A percentile compares a stretch with the other conserved stretches of the same genome.
These are phyloP conservation scores for Coemansia sp. DNA, from an alignment of 192 early-diverging fungal genomes.

Conservation along the genomic window DNA sequence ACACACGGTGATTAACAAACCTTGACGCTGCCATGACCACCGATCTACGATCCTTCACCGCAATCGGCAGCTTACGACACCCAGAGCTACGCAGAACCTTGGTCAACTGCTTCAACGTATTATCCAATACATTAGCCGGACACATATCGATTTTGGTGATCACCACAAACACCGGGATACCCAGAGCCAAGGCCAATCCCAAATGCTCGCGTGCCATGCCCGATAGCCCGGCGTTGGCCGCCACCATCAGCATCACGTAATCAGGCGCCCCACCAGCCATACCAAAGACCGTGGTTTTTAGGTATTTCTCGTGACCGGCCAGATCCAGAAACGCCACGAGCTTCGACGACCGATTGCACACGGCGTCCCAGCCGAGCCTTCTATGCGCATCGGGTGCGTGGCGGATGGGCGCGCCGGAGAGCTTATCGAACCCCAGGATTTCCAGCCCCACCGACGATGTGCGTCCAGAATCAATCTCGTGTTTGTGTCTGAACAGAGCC, in stretches of 20 bases:
- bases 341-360: slow-evolving; percentile 76
- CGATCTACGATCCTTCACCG: slow-evolving; percentile 72
- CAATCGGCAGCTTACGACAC: slow-evolving; percentile 90
- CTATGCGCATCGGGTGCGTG: slow-evolving; percentile 33
- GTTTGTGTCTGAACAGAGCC: slow-evolving; percentile 87
- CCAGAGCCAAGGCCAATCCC: slow-evolving; percentile 82
- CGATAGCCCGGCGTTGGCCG: slow-evolving; percentile 83
- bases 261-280: slow-evolving; percentile 91
- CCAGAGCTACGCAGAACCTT: slow-evolving; percentile 85
- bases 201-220: slow-evolving; percentile 96
- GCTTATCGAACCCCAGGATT: slow-evolving; percentile 81
- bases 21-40: slow-evolving; percentile 77
- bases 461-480: slow-evolving; percentile 87
- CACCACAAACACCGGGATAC: slow-evolving; percentile 87
- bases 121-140: slow-evolving; percentile 78
- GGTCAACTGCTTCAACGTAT: slow-evolving; percentile 79
- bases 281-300: slow-evolving; percentile 95
- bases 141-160: slow-evolving; percentile 97
- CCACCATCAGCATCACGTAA: slow-evolving; percentile 89
- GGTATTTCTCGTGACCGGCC: slow-evolving; percentile 93
- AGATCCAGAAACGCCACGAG: slow-evolving; percentile 69
- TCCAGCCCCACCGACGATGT: slow-evolving; percentile 89
- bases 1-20: slow-evolving; percentile 87
- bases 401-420: slow-evolving; percentile 47
- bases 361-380: slow-evolving; percentile 82